These are phyloP conservation scores for Magnaporthiopsis rhizophila DNA, from an alignment of 2,329 filamentous ascomycete species.

Conservation along the genomic window DNA sequence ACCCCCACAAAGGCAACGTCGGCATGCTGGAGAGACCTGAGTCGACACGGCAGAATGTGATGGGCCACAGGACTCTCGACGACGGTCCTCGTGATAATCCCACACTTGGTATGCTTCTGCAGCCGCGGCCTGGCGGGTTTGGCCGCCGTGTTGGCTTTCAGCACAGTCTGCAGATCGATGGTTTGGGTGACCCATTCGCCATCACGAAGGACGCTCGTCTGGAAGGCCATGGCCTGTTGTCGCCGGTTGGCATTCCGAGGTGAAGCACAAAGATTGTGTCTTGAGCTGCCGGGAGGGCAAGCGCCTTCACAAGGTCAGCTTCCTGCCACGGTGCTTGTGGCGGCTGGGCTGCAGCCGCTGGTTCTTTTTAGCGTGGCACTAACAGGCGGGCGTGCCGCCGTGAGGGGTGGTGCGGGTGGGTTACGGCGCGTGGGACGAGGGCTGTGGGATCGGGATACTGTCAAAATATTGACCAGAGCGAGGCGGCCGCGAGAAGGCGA, in stretches of 20 bases:
- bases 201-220: conserved; percentile 45
- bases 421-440: background rate
- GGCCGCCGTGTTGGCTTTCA: conserved; percentile 28
- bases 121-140: conserved; percentile 21
- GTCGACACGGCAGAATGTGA: conserved; percentile 70
- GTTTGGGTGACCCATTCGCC: conserved; percentile 51
- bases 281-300: background rate
- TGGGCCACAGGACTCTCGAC: conserved; percentile 67
- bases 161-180: conserved; percentile 34
- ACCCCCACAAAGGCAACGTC: conserved; percentile 83
- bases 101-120: conserved; percentile 46
- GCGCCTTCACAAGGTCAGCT: background rate
- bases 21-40: conserved; percentile 62
- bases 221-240: conserved; percentile 35
- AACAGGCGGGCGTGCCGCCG: background rate
- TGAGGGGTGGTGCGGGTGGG: background rate
- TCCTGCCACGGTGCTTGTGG: background rate
- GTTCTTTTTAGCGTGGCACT: background rate
- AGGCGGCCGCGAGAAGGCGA: background rate
- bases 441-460: background rate
- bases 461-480: background rate
- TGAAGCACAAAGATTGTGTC: background rate
- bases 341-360: background rate
- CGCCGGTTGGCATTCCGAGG: background rate
- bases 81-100: conserved; percentile 71